Conservation (phyloP, 2,329 filamentous ascomycete species). For the Nakataea oryzae region DNA sequence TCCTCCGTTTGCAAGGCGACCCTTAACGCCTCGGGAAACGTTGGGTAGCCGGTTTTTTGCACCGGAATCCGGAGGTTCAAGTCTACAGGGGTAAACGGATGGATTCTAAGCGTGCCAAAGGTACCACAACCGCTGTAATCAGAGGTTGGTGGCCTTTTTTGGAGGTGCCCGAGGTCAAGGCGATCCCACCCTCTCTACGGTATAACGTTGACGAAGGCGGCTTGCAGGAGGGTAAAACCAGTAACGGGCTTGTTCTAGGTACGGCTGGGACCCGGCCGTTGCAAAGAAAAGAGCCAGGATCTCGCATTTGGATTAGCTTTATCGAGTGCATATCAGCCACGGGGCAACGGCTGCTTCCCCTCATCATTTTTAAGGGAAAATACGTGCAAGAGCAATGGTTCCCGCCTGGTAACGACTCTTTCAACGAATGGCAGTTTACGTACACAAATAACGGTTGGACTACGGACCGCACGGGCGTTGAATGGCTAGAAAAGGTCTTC, state of each 20-base stretch:
- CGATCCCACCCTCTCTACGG: neutral
- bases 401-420: neutral
- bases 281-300: neutral
- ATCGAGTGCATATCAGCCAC: neutral
- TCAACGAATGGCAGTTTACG: neutral
- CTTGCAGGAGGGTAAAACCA: neutral
- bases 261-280: neutral
- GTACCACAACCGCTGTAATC: neutral
- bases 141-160: neutral
- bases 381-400: neutral
- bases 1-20: conserved; percentile 1
- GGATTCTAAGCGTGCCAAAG: neutral
- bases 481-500: neutral
- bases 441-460: neutral
- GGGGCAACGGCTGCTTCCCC: neutral
- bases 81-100: neutral
- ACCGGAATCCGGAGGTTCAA: neutral
- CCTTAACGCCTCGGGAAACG: neutral
- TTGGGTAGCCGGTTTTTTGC: conserved; percentile 1
- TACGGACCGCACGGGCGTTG: neutral
- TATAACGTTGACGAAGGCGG: neutral
- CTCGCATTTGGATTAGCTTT: too few species aligned
- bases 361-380: neutral
- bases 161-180: neutral
- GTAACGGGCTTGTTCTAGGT: neutral